Base-by-base conservation (phyloP, 2,329 filamentous ascomycete species). In the Myotisia sp. region DNA sequence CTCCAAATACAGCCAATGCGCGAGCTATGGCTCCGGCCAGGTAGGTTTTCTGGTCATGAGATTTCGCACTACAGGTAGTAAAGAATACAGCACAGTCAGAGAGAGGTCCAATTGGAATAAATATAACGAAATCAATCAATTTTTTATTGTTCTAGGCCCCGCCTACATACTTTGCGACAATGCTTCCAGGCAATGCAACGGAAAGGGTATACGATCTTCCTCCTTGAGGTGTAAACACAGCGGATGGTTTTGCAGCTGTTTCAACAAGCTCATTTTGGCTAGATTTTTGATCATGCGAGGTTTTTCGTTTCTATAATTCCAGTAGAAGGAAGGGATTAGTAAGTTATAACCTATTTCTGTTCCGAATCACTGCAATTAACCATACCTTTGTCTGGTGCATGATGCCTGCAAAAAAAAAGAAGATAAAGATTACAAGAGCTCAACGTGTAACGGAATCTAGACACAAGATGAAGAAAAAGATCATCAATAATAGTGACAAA, bases 1-100 rank as follows among this genome's bases (percentile, higher is more conserved):
- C 70, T 48, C 73, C 78, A 59, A 90, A 92, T 42, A 92, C 77
- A 41, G 81, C 79, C 33, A 84, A 69, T 21, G 82, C 81, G 34
- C 84, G 79, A 4, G 83, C 83, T 34, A 92, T 76, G 43, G 79
- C 76, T 5, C 79, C 80, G 1, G 76, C 78, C 30, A 80, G 65
- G 30, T 70, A 67, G 22, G 78, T 83, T 51, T 83, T 78, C 50
- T 82, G 76, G 40, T 92, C 82, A 42, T 77, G 73, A 6, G 76
- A 79, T 38, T 72, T 65, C 23, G 76, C 74, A 51, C 79, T 85
- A 45, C 31, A 32, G 23, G 14, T 7, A n/a, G n/a, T n/a, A n/a
- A n/a, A n/a, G n/a, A n/a, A n/a, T n/a, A n/a, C n/a, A n/a, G n/a
- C n/a, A n/a, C n/a, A n/a, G n/a, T n/a, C n/a, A n/a, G n/a, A n/a